Evolutionary conservation across 2,329 filamentous ascomycete species (phyloP).

Genomic region (Fusarium sp.): DNA sequence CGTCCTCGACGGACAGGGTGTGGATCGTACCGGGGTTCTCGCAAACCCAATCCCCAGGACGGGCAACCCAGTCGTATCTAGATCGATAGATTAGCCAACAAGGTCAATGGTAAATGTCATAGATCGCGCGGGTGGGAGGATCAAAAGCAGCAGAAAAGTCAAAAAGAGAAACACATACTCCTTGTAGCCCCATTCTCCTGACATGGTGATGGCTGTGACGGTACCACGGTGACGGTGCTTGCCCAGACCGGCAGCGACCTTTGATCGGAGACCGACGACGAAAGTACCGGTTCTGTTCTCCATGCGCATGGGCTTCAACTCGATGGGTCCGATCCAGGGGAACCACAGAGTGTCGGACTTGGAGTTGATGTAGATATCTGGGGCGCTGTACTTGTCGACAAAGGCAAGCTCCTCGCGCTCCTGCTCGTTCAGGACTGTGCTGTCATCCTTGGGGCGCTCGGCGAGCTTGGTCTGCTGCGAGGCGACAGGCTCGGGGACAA

Average conservation of each 20-base stretch:
- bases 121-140: not conserved
- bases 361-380: constrained; percentile 43
- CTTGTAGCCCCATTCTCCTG: constrained; percentile 45
- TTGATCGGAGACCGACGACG: constrained; percentile 33
- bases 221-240: constrained; percentile 38
- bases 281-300: constrained; percentile 38
- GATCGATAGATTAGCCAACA: constrained; percentile 11
- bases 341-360: constrained; percentile 43
- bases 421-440: constrained; percentile 14
- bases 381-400: constrained; percentile 46
- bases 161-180: constrained; percentile 15
- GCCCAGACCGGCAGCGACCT: constrained; percentile 33
- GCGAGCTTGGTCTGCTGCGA: constrained; percentile 20
- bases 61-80: constrained; percentile 46
- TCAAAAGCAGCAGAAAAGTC: too few relatives aligned
- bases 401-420: constrained; percentile 39
- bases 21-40: constrained; percentile 46
- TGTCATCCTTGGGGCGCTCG: constrained; percentile 20
- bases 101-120: not conserved
- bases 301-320: constrained; percentile 38
- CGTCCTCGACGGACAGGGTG: constrained; percentile 40
- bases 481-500: constrained; percentile 20
- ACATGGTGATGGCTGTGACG: constrained; percentile 40
- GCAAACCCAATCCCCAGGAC: constrained; percentile 44
- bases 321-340: constrained; percentile 37